Evolutionary conservation across 2,329 filamentous ascomycete genomes (phyloP), one percentile per base, ranked within the genome.

Genomic region (Dactylellina haptotyla): DNA sequence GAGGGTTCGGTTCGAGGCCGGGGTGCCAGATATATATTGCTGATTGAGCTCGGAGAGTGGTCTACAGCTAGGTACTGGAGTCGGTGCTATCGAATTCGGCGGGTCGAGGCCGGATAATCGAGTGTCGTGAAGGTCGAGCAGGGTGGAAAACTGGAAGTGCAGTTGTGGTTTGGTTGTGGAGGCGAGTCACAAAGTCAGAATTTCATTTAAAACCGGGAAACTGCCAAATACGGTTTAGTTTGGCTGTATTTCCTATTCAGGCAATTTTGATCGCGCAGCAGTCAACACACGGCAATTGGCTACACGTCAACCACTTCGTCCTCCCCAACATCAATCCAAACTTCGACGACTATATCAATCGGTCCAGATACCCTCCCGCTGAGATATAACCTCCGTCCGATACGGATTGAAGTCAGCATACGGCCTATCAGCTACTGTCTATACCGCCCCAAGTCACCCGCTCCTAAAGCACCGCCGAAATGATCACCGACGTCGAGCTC

Each of bases 401-500:
- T n/a, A n/a, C n/a, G n/a, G n/a, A n/a, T n/a, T n/a, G n/a, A n/a
- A n/a, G n/a, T n/a, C n/a, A n/a, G n/a, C n/a, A n/a, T n/a, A n/a
- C n/a, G n/a, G n/a, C n/a, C n/a, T n/a, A n/a, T n/a, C n/a, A n/a
- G n/a, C n/a, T n/a, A n/a, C n/a, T n/a, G n/a, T n/a, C n/a, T n/a
- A n/a, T n/a, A n/a, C n/a, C n/a, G n/a, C n/a, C n/a, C n/a, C n/a
- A n/a, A n/a, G n/a, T n/a, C 10, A 18, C 10, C 20, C 14, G 9
- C 79, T 84, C 91, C 79, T 53, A 46, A 18, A 23, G 6, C 18
- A n/a, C 37, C 14, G 37, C 37, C 18, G 23, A 46, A 18, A 99
- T 99, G 95, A 98, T 99, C 81, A 90, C 93, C 81, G 95, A 99
- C 87, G 84, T 86, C 81, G 89, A 95, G 77, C 89, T 99, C 79